phyloP scores from a whole-genome alignment of 2,329 filamentous ascomycete species.

The Fusarium sulawesiense region DNA sequence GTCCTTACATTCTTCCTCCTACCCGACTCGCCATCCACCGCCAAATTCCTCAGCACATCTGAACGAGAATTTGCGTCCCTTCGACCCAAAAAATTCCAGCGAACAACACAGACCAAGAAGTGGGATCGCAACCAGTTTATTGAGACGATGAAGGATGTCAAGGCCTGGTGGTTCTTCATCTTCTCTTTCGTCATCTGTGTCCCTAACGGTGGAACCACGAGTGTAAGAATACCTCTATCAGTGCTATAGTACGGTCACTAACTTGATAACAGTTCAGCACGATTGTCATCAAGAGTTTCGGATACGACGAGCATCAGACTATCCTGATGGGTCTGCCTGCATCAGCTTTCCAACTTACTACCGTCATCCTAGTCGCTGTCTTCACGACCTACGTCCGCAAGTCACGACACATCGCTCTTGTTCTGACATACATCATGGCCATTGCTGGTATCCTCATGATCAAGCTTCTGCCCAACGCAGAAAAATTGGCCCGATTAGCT shows the following conservation, averaged over 20 bases:
- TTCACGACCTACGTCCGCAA: constrained; percentile 18
- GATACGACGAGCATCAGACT: constrained; percentile 16
- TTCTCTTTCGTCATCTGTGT: constrained; percentile 23
- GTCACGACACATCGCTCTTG: constrained; percentile 3
- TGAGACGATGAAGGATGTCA: constrained; percentile 13
- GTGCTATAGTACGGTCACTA: too few species aligned
- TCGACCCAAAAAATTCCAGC: constrained; percentile 10
- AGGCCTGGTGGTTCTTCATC: constrained; percentile 20
- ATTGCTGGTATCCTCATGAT: constrained; percentile 22
- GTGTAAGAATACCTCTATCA: too few species aligned
- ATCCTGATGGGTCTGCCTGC: constrained; percentile 19
- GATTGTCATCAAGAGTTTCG: constrained; percentile 16
- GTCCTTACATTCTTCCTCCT: constrained; percentile 5
- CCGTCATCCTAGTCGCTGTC: constrained; percentile 2
- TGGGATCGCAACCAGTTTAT: constrained; percentile 4
- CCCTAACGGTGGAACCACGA: constrained; percentile 1
- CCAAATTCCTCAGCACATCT: constrained; percentile 1
- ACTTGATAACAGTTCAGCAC: too few species aligned
- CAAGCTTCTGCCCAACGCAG: not conserved
- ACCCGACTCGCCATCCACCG: not conserved
- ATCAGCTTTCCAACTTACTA: constrained; percentile 11
- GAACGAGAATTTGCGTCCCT: constrained; percentile 15
- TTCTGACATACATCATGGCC: constrained; percentile 8
- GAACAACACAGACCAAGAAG: constrained; percentile 20
- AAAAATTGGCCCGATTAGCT: not conserved